phyloP scores from a whole-genome alignment of 1,284 basidiomycete species.

The Trichosporon coremiiforme region DNA sequence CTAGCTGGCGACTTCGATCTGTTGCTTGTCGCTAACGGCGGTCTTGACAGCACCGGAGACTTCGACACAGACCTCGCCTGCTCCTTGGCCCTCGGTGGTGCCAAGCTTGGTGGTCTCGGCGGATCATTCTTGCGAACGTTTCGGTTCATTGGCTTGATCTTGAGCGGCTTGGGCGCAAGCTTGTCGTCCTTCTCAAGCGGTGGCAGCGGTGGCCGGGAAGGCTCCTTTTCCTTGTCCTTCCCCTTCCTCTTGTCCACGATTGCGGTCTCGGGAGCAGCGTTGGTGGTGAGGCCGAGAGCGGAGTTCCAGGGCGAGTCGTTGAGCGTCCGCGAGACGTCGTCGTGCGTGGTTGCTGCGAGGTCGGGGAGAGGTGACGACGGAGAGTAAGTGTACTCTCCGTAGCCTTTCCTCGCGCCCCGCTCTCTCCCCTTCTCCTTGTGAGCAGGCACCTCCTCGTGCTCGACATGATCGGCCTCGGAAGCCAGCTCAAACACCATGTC shows the following conservation, averaged over 20 bases:
- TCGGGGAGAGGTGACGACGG: slow-evolving; percentile 5
- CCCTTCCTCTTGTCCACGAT: not conserved
- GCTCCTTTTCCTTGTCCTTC: not conserved
- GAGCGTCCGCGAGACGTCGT: not conserved
- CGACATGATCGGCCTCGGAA: not conserved
- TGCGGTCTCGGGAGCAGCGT: not conserved
- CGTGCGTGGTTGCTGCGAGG: not conserved
- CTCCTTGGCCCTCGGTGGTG: not conserved
- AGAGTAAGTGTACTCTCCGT: slow-evolving; percentile 10
- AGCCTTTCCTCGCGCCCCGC: too few relatives aligned
- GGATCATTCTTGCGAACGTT: slow-evolving; percentile 12
- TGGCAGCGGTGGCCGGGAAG: not conserved
- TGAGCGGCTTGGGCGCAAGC: slow-evolving; percentile 1
- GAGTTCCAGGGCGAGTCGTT: not conserved
- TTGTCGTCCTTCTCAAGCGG: not conserved
- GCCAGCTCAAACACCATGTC: slow-evolving; percentile 8
- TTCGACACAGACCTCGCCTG: not conserved
- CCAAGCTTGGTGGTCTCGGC: not conserved
- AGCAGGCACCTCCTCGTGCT: not conserved
- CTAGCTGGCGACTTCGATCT: not conserved
- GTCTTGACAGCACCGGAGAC: not conserved
- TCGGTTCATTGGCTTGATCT: slow-evolving; percentile 13
- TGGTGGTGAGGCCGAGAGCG: not conserved
- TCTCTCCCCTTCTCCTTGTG: not conserved
- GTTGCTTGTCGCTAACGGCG: not conserved